Conservation (phyloP, 2,329 filamentous ascomycete genomes). For the Hawksworthiomyces lignivorus region DNA sequence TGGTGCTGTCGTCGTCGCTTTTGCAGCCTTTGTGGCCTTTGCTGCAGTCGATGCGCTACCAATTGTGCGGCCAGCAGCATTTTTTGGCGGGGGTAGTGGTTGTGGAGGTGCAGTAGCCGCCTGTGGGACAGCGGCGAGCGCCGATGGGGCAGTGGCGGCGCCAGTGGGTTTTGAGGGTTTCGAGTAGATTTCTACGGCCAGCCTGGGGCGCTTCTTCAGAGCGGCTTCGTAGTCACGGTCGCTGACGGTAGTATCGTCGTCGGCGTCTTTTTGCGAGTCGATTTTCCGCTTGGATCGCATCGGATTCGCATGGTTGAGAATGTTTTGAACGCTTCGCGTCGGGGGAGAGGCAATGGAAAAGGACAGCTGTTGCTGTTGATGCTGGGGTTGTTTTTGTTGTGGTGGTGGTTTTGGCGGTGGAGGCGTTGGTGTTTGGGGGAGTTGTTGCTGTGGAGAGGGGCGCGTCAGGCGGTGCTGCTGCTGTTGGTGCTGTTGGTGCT, state of each 20-base stretch:
- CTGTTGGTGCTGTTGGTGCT: conserved; percentile 4
- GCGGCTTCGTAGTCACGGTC: conserved; percentile 17
- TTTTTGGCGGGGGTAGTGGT: background rate
- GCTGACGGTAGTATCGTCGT: background rate
- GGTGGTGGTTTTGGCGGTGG: background rate
- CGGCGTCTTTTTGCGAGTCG: background rate
- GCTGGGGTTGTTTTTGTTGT: conserved; percentile 1
- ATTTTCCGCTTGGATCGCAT: conserved; percentile 14
- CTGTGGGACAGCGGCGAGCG: no score
- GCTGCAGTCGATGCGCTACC: no score
- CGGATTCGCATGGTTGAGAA: conserved; percentile 12
- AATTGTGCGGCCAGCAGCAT: no score
- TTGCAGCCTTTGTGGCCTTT: no score
- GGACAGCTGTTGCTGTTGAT: conserved; percentile 1
- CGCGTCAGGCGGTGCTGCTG: conserved; percentile 2
- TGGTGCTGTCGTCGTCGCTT: no score
- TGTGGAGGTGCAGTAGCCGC: no score
- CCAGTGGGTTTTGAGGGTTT: no score
- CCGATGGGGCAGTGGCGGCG: no score
- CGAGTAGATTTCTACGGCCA: conserved; percentile 42
- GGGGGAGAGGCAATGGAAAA: conserved; percentile 9
- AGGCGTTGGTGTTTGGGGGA: background rate
- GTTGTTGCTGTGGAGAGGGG: conserved; percentile 1
- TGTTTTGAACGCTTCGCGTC: conserved; percentile 14
- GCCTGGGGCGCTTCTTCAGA: conserved; percentile 41